Evolutionary conservation across 1,284 basidiomycete genomes (phyloP).

Genomic region (Ustilago shanxiensis): DNA sequence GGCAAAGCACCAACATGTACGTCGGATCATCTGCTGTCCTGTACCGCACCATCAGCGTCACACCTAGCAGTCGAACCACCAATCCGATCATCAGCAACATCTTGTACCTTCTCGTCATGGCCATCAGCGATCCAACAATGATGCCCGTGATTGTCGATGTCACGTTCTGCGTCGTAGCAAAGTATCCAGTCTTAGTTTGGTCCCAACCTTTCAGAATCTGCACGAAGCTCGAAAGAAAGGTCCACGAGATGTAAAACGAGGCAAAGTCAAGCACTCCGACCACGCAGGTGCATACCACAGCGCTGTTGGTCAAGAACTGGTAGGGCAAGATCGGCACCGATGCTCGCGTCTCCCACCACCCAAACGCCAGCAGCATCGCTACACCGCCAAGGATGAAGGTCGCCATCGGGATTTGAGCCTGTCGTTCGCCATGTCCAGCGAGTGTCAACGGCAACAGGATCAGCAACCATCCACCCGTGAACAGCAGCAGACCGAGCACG

Average conservation of each 20-base stretch:
- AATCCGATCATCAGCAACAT: constrained; percentile 78
- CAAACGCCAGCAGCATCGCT: constrained; percentile 71
- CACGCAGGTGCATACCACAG: constrained; percentile 67
- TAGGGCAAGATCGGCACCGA: constrained; percentile 72
- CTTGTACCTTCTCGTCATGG: constrained; percentile 76
- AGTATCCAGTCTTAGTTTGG: constrained; percentile 65
- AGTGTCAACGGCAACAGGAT: constrained; percentile 80
- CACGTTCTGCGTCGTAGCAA: constrained; percentile 72
- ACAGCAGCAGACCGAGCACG: constrained; percentile 77
- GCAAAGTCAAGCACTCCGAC: constrained; percentile 71
- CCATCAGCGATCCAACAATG: constrained; percentile 75
- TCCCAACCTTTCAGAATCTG: constrained; percentile 68
- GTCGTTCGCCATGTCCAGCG: constrained; percentile 60
- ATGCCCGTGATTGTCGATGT: constrained; percentile 79
- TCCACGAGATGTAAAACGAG: constrained; percentile 71
- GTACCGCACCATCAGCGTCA: constrained; percentile 72
- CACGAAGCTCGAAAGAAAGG: constrained; percentile 66
- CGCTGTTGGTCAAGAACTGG: constrained; percentile 67
- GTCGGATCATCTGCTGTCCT: constrained; percentile 76
- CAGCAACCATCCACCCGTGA: constrained; percentile 75
- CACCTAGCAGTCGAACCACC: constrained; percentile 78
- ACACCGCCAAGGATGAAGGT: constrained; percentile 68
- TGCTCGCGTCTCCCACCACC: constrained; percentile 72
- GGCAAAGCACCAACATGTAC: constrained; percentile 71
- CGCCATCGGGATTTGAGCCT: constrained; percentile 29